A percentile compares a stretch with the other conserved stretches of the same genome.
These are phyloP conservation scores for Volvox africanus DNA, from an alignment of 139 green algal species.

Conservation along the genomic window DNA sequence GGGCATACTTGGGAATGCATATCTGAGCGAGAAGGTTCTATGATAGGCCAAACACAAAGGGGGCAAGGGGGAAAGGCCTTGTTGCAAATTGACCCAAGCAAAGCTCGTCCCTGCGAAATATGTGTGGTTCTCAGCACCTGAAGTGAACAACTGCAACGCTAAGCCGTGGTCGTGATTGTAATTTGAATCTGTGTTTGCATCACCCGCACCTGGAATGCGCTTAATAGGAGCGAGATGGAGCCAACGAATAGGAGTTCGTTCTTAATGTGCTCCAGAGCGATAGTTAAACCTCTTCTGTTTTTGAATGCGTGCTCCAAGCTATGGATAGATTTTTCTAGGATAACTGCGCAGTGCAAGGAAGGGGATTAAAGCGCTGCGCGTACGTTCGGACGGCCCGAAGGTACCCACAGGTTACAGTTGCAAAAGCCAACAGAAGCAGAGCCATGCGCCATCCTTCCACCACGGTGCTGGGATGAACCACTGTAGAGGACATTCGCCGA, in stretches of 20 bases:
- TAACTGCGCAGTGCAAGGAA: not conserved
- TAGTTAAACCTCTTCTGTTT: not conserved
- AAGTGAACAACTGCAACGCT: too few relatives aligned
- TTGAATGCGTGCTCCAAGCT: not conserved
- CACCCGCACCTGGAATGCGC: slow-evolving; percentile 27
- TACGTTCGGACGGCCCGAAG: not conserved
- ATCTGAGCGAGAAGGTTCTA: slow-evolving; percentile 32
- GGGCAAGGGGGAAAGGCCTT: too few relatives aligned
- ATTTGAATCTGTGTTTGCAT: not conserved
- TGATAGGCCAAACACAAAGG: not conserved
- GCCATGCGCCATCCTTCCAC: slow-evolving; percentile 28
- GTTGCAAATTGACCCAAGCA: too few relatives aligned
- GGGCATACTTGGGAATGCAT: slow-evolving; percentile 5
- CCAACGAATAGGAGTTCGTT: slow-evolving; percentile 30
- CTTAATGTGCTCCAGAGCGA: slow-evolving; percentile 25
- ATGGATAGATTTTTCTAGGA: not conserved
- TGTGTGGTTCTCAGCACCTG: too few relatives aligned
- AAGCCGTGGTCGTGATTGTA: not conserved
- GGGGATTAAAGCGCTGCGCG: not conserved
- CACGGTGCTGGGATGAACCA: not conserved
- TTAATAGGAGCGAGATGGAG: slow-evolving; percentile 38
- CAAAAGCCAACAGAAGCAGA: slow-evolving; percentile 8
- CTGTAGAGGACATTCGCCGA: too few relatives aligned
- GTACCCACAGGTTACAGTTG: not conserved
- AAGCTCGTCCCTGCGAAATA: too few relatives aligned